phyloP scores from a whole-genome alignment of 805 yeast species.

The Yarrowia sp. region DNA sequence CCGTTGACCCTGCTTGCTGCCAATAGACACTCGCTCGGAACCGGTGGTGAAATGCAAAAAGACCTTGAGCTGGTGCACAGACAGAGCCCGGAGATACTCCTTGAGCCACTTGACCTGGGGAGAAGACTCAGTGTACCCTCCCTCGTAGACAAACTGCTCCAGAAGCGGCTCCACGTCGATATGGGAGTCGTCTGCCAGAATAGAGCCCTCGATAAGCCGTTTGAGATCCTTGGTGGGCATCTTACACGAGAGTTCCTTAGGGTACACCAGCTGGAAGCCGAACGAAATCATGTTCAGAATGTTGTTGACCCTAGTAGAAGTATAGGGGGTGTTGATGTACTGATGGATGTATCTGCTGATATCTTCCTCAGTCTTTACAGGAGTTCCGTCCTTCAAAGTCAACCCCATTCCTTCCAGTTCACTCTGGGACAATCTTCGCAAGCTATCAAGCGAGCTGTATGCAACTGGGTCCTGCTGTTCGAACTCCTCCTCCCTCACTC shows the following conservation, averaged over 20 bases:
- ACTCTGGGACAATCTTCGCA: slow-evolving; percentile 25
- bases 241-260: slow-evolving; percentile 16
- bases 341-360: background rate
- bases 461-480: slow-evolving; percentile 32
- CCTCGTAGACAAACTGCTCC: slow-evolving; percentile 42
- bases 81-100: slow-evolving; percentile 45
- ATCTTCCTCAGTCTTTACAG: background rate
- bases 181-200: slow-evolving; percentile 37
- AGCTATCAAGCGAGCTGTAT: slow-evolving; percentile 25
- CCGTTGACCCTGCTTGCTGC: slow-evolving; percentile 40
- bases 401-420: background rate
- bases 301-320: background rate
- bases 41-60: slow-evolving; percentile 51
- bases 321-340: background rate
- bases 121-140: slow-evolving; percentile 41
- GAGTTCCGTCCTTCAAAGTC: background rate
- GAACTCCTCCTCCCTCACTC: slow-evolving; percentile 24
- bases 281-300: background rate
- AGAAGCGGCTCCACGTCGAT: slow-evolving; percentile 41
- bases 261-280: slow-evolving; percentile 3
- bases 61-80: slow-evolving; percentile 40
- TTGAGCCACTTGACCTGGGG: slow-evolving; percentile 44
- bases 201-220: slow-evolving; percentile 44
- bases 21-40: slow-evolving; percentile 47
- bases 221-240: slow-evolving; percentile 29